Evolutionary conservation across 2,329 filamentous ascomycete species (phyloP), one percentile per base, ranked within the genome.

Genomic region (Pestalotiopsis sp.): DNA sequence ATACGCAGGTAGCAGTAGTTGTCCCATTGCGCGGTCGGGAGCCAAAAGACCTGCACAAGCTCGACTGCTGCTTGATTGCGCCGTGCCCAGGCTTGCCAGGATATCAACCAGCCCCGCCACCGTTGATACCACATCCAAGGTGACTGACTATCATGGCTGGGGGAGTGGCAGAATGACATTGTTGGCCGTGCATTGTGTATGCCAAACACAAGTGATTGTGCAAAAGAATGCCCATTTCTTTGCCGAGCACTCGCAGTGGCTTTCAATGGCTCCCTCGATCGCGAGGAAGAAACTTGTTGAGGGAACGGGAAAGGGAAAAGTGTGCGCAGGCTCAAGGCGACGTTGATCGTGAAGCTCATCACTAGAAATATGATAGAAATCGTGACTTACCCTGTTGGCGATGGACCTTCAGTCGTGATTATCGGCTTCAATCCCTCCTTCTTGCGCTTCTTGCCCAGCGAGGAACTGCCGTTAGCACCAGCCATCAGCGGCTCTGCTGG

Each of bases 391-490:
- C 70, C 72, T 45, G 64, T 60, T 41, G 75, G 76, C 71, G 75
- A 80, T 77, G 81, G 84, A 80, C 79, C 83, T 75, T 93, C 91
- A 69, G 87, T 92, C 55, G 91, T 93, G 80, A 93, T 91, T 77
- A 93, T 93, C 75, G 92, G 92, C 82, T 93, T 92, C 73, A 93
- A 82, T 66, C 86, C 87, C 57, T 91, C 90, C 86, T 93, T 93
- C 84, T 91, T 91, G 77, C 91, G 87, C 86, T 93, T 93, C 86
- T 92, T 93, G 71, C 83, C 85, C 41, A 78, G 66, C 31, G 74
- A 65, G 17, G 73, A 68, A 65, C 74, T 78, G 27, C 77, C 77
- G 67, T 79, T 79, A 38, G 77, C 77, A 65, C 76, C 76, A 31
- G 76, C 74, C 77, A 79, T 79, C 69, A 78, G 45, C 23, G 76